Percentiles rank a stretch among this genome's conserved stretches.
Evolutionary conservation across 75 land plant species (phyloP).

Genomic region (Sequoia sempervirens): DNA sequence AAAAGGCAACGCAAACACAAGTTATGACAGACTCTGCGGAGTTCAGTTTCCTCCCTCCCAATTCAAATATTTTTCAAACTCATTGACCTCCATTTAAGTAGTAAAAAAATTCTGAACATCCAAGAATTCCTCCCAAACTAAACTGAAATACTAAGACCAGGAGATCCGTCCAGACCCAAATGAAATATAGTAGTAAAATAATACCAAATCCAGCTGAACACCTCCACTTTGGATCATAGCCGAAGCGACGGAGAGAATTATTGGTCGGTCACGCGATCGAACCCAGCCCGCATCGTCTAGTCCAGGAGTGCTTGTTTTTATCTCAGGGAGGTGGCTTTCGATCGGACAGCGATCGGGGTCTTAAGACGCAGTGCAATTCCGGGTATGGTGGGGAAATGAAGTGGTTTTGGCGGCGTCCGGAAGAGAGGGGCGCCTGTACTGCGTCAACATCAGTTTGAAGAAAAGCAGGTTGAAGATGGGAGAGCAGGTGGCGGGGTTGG

Average conservation of each 20-base stretch:
- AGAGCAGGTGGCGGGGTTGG: conserved; percentile 46
- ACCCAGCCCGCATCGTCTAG: neutral
- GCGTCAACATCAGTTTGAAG: neutral
- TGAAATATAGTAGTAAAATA: neutral
- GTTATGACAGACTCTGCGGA: neutral
- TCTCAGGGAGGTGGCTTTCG: neutral
- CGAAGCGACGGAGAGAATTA: neutral
- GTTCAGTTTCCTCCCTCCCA: neutral
- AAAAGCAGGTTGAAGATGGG: neutral
- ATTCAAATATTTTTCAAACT: neutral
- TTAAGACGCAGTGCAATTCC: neutral
- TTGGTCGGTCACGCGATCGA: neutral
- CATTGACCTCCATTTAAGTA: neutral
- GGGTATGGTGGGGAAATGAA: neutral
- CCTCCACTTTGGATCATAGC: neutral
- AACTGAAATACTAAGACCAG: neutral
- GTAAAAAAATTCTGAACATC: too few relatives aligned
- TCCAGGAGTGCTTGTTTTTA: neutral
- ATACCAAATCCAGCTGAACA: neutral
- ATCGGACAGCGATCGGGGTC: neutral
- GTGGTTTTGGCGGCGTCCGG: conserved; percentile 6
- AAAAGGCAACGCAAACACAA: neutral
- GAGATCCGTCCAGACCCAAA: neutral
- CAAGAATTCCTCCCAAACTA: neutral
- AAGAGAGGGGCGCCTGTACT: neutral